Conservation (phyloP, 2,329 filamentous ascomycete genomes). For the Ampelomyces quisqualis region DNA sequence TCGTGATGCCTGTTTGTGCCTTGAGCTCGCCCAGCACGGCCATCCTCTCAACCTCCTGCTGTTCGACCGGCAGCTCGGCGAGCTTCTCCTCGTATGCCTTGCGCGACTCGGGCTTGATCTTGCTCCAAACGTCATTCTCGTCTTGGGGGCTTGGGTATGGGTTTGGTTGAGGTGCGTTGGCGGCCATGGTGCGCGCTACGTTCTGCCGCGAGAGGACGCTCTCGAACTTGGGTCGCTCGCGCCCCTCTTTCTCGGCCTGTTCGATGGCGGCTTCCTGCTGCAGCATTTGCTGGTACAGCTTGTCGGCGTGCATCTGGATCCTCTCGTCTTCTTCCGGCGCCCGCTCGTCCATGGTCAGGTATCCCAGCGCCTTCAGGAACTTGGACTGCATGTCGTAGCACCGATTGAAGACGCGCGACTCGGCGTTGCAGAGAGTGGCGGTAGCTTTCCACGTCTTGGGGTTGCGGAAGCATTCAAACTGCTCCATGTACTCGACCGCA, state of each 20-base stretch:
- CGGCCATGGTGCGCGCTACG: slow-evolving; percentile 28
- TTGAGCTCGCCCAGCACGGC: slow-evolving; percentile 40
- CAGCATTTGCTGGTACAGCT: slow-evolving; percentile 83
- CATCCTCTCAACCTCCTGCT: slow-evolving; percentile 39
- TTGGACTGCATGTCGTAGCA: slow-evolving; percentile 91
- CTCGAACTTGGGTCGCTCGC: slow-evolving; percentile 59
- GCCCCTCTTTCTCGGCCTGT: slow-evolving; percentile 61
- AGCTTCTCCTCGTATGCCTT: slow-evolving; percentile 39
- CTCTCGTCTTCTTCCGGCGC: slow-evolving; percentile 73
- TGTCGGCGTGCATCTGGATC: slow-evolving; percentile 92
- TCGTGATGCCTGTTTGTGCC: slow-evolving; percentile 33
- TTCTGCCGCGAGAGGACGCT: slow-evolving; percentile 52
- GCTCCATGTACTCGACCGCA: slow-evolving; percentile 78
- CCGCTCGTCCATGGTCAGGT: slow-evolving; percentile 68
- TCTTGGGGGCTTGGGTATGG: slow-evolving; percentile 3
- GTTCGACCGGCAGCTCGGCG: slow-evolving; percentile 28
- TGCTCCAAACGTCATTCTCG: slow-evolving; percentile 32
- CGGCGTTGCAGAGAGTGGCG: slow-evolving; percentile 76
- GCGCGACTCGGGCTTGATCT: slow-evolving; percentile 34
- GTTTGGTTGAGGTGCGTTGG: slow-evolving; percentile 12
- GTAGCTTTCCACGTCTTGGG: slow-evolving; percentile 64
- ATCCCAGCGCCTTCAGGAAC: slow-evolving; percentile 87
- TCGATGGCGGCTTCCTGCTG: slow-evolving; percentile 75
- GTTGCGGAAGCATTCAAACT: slow-evolving; percentile 77
- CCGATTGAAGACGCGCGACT: slow-evolving; percentile 75